phyloP scores from a whole-genome alignment of 805 yeast genomes.

The Pichia insulana region DNA sequence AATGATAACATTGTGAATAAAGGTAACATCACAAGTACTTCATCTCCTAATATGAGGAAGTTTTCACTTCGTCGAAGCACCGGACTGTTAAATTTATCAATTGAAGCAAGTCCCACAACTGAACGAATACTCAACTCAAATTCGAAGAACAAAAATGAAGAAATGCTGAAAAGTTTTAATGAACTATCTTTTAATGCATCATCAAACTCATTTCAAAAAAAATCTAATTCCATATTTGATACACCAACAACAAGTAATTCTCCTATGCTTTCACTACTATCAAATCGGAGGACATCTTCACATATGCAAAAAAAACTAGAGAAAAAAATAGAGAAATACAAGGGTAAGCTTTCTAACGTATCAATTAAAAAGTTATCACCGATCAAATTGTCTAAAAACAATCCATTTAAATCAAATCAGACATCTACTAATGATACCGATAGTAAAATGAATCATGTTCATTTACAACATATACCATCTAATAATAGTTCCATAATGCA shows the following conservation, averaged over 20 bases:
- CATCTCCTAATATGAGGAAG: background rate
- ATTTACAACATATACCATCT: background rate
- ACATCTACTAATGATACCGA: no score
- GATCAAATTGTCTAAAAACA: background rate
- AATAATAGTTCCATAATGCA: background rate
- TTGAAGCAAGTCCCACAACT: slow-evolving; percentile 29
- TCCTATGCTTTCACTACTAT: background rate
- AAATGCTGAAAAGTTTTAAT: slow-evolving; percentile 28
- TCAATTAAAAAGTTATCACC: slow-evolving; percentile 7
- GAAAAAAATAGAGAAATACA: slow-evolving; percentile 6
- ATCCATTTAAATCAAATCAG: slow-evolving; percentile 1
- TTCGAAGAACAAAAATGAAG: slow-evolving; percentile 13
- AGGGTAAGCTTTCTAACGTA: slow-evolving; percentile 7
- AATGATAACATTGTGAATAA: background rate
- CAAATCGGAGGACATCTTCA: background rate
- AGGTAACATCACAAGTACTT: background rate
- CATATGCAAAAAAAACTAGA: slow-evolving; percentile 9
- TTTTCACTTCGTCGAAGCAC: slow-evolving; percentile 40
- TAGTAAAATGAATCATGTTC: background rate
- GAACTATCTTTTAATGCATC: slow-evolving; percentile 21
- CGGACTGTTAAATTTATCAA: slow-evolving; percentile 41
- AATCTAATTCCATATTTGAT: background rate
- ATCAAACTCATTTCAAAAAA: background rate
- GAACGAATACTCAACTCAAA: slow-evolving; percentile 22
- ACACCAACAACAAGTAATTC: background rate